Percentiles rank a stretch among this genome's conserved stretches.
phyloP scores from a whole-genome alignment of 2,329 filamentous ascomycete genomes.

The Neurospora sp. region DNA sequence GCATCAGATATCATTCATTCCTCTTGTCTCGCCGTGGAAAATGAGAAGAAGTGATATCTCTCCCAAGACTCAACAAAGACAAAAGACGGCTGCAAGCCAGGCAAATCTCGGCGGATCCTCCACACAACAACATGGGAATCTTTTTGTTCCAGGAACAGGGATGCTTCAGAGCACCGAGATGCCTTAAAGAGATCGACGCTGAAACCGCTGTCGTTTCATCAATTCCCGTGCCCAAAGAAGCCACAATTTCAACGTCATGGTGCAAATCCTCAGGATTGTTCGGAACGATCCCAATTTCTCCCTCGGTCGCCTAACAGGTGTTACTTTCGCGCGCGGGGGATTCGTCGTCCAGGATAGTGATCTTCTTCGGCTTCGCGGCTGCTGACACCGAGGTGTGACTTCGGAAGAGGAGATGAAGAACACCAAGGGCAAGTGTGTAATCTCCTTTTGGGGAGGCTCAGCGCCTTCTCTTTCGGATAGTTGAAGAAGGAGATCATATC shows the following conservation, averaged over 20 bases:
- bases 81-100: background rate
- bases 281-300: background rate
- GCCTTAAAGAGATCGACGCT: slow-evolving; percentile 7
- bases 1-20: background rate
- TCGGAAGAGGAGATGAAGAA: background rate
- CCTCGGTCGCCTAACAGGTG: background rate
- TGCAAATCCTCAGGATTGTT: background rate
- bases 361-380: background rate
- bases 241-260: slow-evolving; percentile 8
- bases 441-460: background rate
- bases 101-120: background rate
- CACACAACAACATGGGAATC: background rate
- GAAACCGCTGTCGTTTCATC: slow-evolving; percentile 19
- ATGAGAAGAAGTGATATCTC: background rate
- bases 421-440: background rate
- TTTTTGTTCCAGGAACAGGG: background rate
- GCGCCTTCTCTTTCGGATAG: background rate
- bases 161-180: background rate
- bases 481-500: background rate
- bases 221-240: slow-evolving; percentile 8
- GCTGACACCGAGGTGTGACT: background rate
- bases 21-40: background rate
- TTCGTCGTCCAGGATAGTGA: background rate
- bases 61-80: background rate
- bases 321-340: background rate